These are phyloP conservation scores for Chaetomium olivaceum DNA, from an alignment of 2,329 filamentous ascomycete genomes.

Conservation along the genomic window DNA sequence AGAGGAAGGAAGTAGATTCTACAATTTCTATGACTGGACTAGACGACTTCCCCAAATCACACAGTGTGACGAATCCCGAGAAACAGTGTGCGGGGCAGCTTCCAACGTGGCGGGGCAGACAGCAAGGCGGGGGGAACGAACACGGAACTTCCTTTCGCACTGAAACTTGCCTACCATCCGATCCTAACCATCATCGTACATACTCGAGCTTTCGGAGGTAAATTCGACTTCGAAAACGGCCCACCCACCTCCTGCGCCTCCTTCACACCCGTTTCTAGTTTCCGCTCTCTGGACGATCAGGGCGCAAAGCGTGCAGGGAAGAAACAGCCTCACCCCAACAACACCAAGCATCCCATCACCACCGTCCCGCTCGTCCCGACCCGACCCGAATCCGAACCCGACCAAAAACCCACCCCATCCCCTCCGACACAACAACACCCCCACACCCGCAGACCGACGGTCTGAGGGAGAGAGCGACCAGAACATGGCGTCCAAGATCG, in stretches of 20 bases:
- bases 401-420: neutral
- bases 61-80: neutral
- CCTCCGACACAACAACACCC: neutral
- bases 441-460: no score
- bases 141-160: neutral
- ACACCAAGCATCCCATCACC: neutral
- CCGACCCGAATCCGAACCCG: neutral
- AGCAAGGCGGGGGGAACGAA: neutral
- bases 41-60: neutral
- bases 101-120: neutral
- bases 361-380: neutral
- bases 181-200: neutral
- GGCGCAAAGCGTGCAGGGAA: neutral
- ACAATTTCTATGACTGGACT: neutral
- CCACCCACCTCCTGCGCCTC: neutral
- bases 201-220: neutral
- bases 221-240: neutral
- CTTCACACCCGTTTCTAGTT: neutral
- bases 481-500: conserved; percentile 46
- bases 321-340: neutral
- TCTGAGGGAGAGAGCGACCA: no score
- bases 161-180: neutral
- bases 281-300: neutral
- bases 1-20: neutral
- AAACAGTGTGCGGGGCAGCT: neutral